Conservation (phyloP, 2,329 filamentous ascomycete genomes). For the Keithomyces neogunnii region DNA sequence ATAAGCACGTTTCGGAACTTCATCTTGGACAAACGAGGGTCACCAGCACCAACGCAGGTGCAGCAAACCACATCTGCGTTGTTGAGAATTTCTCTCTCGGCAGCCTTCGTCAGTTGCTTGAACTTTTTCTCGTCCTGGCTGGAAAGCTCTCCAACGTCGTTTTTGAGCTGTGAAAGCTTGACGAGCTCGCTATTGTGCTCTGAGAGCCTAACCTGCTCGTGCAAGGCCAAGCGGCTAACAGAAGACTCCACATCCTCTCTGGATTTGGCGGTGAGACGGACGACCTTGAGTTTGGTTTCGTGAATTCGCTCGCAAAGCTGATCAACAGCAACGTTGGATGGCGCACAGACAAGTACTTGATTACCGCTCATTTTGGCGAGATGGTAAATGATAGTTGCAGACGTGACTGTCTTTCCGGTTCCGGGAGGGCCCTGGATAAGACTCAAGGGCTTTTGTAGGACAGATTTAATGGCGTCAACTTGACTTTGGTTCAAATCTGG, state of each 20-base stretch:
- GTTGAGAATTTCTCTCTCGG: slow-evolving; percentile 87
- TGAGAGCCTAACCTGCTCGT: slow-evolving; percentile 96
- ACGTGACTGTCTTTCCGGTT: slow-evolving; percentile 97
- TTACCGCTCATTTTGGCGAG: slow-evolving; percentile 90
- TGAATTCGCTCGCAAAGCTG: slow-evolving; percentile 97
- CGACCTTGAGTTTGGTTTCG: slow-evolving; percentile 87
- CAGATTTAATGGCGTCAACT: slow-evolving; percentile 91
- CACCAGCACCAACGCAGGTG: slow-evolving; percentile 94
- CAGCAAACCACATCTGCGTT: slow-evolving; percentile 98
- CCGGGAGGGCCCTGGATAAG: slow-evolving; percentile 95
- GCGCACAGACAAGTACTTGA: slow-evolving; percentile 91
- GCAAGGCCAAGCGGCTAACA: slow-evolving; percentile 87
- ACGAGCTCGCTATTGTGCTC: slow-evolving; percentile 90
- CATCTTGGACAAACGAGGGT: slow-evolving; percentile 90
- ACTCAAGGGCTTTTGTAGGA: slow-evolving; percentile 86
- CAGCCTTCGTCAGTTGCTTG: slow-evolving; percentile 87
- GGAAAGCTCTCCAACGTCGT: slow-evolving; percentile 80
- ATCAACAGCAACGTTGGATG: slow-evolving; percentile 96
- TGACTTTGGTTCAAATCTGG: slow-evolving; percentile 94
- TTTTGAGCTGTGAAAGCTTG: slow-evolving; percentile 90
- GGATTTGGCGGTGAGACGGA: slow-evolving; percentile 96
- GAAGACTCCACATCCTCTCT: slow-evolving; percentile 98
- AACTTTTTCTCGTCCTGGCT: slow-evolving; percentile 98
- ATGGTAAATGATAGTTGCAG: slow-evolving; percentile 97
- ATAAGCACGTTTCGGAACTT: slow-evolving; percentile 98